Conservation (phyloP, 441 rosid genomes). For the Eruca vesicaria region DNA sequence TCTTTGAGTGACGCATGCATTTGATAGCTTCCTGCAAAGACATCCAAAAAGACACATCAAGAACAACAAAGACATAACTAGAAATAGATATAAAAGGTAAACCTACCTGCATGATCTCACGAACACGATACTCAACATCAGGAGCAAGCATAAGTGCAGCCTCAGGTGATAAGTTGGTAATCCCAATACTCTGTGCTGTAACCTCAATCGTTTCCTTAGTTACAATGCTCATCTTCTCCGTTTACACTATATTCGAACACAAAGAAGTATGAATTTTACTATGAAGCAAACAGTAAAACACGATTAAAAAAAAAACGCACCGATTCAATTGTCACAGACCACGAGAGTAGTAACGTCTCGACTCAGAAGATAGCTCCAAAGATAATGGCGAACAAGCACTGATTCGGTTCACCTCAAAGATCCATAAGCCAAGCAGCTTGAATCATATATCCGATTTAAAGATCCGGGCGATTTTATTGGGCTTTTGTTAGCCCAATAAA, state of each 20-base stretch:
- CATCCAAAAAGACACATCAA: constrained; percentile 15
- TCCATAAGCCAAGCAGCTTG: background rate
- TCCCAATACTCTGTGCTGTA: constrained; percentile 82
- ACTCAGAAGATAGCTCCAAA: background rate
- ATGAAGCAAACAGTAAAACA: background rate
- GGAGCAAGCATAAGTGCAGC: constrained; percentile 85
- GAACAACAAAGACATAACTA: background rate
- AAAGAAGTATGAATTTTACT: background rate
- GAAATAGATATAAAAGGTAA: background rate
- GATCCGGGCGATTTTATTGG: background rate
- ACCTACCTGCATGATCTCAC: constrained; percentile 86
- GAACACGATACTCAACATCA: constrained; percentile 86
- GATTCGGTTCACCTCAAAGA: background rate
- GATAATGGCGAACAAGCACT: background rate
- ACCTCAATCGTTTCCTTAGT: constrained; percentile 89
- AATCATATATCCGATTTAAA: background rate
- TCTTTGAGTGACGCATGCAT: constrained; percentile 91
- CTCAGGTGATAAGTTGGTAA: constrained; percentile 61
- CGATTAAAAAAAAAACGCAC: background rate
- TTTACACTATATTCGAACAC: background rate
- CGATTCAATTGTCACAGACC: background rate
- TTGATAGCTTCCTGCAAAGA: constrained; percentile 72
- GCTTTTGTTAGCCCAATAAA: constrained; percentile 4
- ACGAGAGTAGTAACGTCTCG: background rate
- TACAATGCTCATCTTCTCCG: constrained; percentile 70